phyloP scores from a whole-genome alignment of 106 monocot species.

The Dactylorhiza incarnata region DNA sequence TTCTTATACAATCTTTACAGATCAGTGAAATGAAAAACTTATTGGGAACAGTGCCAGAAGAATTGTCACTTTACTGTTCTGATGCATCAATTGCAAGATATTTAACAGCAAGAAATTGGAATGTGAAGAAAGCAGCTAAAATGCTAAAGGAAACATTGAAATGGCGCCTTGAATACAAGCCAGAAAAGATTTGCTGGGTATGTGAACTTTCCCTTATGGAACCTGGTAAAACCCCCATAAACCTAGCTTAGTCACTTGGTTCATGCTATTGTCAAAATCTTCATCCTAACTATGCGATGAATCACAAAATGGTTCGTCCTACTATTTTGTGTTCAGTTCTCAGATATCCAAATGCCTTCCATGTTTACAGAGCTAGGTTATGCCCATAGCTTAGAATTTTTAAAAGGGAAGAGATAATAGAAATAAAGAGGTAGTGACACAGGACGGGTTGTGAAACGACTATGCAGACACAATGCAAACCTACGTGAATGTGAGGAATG shows the following conservation, averaged over 20 bases:
- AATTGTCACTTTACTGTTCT: slow-evolving; percentile 54
- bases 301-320: not conserved
- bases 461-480: too few species aligned
- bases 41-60: slow-evolving; percentile 51
- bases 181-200: slow-evolving; percentile 90
- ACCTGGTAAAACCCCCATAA: not conserved
- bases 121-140: slow-evolving; percentile 77
- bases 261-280: not conserved
- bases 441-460: too few species aligned
- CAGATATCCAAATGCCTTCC: not conserved
- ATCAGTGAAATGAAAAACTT: slow-evolving; percentile 52
- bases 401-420: not conserved
- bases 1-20: slow-evolving; percentile 23
- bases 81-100: slow-evolving; percentile 77
- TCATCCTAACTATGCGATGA: not conserved
- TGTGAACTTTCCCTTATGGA: slow-evolving; percentile 6
- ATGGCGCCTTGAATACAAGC: slow-evolving; percentile 82
- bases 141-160: slow-evolving; percentile 82
- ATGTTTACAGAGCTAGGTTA: not conserved
- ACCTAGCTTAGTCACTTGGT: not conserved
- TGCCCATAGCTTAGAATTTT: not conserved
- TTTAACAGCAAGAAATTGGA: slow-evolving; percentile 78
- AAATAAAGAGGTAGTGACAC: too few species aligned
- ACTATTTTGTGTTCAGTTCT: not conserved
- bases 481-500: too few species aligned